A percentile compares a stretch with the other conserved stretches of the same genome.
phyloP scores from a whole-genome alignment of 371 early-diverging fungal genomes.

The Saksenaea oblongispora region DNA sequence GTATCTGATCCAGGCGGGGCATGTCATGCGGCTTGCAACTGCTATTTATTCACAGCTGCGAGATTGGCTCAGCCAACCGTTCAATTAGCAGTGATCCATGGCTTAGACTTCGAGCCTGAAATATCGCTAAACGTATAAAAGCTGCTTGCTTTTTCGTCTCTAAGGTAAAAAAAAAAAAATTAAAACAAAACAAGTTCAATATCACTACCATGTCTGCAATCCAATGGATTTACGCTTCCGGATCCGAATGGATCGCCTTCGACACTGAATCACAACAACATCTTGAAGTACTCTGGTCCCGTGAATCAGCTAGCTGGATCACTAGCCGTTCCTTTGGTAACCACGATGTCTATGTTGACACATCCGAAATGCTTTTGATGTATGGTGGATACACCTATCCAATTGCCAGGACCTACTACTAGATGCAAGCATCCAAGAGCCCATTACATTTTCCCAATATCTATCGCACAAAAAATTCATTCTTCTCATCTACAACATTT shows the following conservation, averaged over 20 bases:
- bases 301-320: constrained; percentile 19
- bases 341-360: constrained; percentile 20
- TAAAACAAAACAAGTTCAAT: neutral
- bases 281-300: constrained; percentile 18
- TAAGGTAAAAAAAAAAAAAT: too few species aligned
- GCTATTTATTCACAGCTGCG: too few species aligned
- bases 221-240: constrained; percentile 26
- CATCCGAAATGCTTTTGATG: constrained; percentile 14
- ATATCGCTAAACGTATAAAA: too few species aligned
- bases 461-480: neutral
- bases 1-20: too few species aligned
- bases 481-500: neutral
- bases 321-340: constrained; percentile 19
- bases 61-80: too few species aligned
- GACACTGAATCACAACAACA: constrained; percentile 18
- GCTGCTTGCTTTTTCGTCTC: too few species aligned
- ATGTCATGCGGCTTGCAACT: too few species aligned
- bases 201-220: constrained; percentile 5
- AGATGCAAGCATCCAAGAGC: too few species aligned
- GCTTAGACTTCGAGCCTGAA: too few species aligned
- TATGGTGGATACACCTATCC: constrained; percentile 18
- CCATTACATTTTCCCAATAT: neutral
- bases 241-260: constrained; percentile 19
- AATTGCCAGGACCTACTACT: constrained; percentile 18
- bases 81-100: too few species aligned